These are phyloP conservation scores for Chaetomium sp. DNA, from an alignment of 2,329 filamentous ascomycete species.

Conservation along the genomic window DNA sequence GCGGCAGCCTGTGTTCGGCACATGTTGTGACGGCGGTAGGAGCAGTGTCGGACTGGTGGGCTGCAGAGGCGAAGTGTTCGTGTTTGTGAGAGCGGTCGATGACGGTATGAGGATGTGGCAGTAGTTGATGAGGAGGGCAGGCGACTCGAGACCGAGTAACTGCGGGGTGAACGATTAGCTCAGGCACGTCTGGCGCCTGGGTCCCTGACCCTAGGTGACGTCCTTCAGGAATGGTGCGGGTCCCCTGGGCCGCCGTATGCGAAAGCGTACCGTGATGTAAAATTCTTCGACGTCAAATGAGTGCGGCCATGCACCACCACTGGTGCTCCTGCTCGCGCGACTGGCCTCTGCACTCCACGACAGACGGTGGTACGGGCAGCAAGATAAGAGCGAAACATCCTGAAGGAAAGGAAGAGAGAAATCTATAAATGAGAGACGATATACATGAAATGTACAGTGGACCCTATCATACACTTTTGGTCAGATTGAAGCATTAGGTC, in stretches of 20 bases:
- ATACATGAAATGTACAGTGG: constrained; percentile 29
- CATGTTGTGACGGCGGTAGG: constrained; percentile 72
- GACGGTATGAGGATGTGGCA: constrained; percentile 17
- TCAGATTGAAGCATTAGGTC: constrained; percentile 20
- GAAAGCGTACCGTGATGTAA: constrained; percentile 31
- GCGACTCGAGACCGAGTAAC: constrained; percentile 26
- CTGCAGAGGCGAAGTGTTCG: constrained; percentile 25
- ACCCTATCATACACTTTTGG: constrained; percentile 34
- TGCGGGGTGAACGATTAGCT: constrained; percentile 28
- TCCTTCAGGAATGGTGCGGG: constrained; percentile 14
- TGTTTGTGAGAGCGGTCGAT: constrained; percentile 24
- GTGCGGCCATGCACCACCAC: constrained; percentile 17
- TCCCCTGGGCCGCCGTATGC: neutral
- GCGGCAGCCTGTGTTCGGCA: constrained; percentile 53
- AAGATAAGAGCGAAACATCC: constrained; percentile 33
- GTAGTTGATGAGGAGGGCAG: constrained; percentile 30
- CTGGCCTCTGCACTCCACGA: constrained; percentile 30
- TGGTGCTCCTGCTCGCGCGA: constrained; percentile 21
- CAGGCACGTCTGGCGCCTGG: neutral
- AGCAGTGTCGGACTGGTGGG: constrained; percentile 61
- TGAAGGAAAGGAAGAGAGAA: constrained; percentile 19
- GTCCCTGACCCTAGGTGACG: constrained; percentile 1
- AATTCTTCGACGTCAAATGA: constrained; percentile 26
- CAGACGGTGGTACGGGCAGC: constrained; percentile 28
- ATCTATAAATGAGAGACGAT: constrained; percentile 22